These are phyloP conservation scores for Mortierella sp. DNA, from an alignment of 371 early-diverging fungal species.

Conservation along the genomic window DNA sequence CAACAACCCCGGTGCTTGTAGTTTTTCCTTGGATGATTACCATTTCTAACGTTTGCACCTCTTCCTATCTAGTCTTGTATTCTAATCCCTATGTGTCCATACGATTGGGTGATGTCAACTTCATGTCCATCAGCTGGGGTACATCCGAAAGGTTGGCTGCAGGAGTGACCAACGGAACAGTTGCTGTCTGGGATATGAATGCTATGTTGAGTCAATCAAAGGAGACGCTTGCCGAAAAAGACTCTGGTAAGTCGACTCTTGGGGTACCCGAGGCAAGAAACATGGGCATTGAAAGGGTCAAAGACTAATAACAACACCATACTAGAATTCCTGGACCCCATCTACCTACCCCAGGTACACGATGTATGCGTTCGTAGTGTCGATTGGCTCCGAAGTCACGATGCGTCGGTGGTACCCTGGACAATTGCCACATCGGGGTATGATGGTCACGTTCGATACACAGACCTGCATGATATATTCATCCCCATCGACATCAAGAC, in stretches of 20 bases:
- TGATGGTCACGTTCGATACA: conserved; percentile 40
- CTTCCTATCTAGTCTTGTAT: conserved; percentile 14
- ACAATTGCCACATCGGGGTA: conserved; percentile 34
- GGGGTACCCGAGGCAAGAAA: too few relatives aligned
- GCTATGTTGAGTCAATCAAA: conserved; percentile 29
- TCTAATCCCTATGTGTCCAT: conserved; percentile 35
- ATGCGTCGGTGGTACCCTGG: conserved; percentile 23
- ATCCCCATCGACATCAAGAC: conserved; percentile 28
- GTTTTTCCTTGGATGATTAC: neutral
- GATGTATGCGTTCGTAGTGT: conserved; percentile 35
- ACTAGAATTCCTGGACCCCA: conserved; percentile 38
- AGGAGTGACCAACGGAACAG: conserved; percentile 32
- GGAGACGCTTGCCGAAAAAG: conserved; percentile 28
- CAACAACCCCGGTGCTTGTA: conserved; percentile 9
- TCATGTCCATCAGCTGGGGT: conserved; percentile 46
- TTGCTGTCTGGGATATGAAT: conserved; percentile 41
- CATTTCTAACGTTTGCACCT: neutral
- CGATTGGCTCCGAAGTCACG: conserved; percentile 32
- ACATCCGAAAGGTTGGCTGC: conserved; percentile 33
- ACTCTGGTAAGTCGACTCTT: conserved; percentile 23
- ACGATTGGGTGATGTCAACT: conserved; percentile 34
- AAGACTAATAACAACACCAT: neutral
- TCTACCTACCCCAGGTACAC: conserved; percentile 34
- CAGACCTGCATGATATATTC: conserved; percentile 27
- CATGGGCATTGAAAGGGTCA: neutral